Conservation (phyloP, 2,329 filamentous ascomycete species). For the Talaromyces sp. region DNA sequence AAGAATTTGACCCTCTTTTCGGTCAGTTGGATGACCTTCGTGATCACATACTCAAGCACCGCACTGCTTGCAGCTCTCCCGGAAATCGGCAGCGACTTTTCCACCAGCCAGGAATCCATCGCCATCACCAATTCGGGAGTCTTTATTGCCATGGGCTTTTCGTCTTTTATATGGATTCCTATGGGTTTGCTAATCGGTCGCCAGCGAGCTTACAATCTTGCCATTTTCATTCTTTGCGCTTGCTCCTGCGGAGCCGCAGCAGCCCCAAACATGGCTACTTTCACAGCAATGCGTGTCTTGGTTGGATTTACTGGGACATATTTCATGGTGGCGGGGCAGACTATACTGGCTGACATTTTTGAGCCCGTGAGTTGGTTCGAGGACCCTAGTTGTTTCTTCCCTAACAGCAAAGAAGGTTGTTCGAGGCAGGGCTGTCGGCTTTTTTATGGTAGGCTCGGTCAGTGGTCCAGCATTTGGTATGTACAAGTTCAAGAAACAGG, state of each 20-base stretch:
- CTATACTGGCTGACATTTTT: slow-evolving; percentile 34
- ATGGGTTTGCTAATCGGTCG: slow-evolving; percentile 22
- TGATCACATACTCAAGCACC: slow-evolving; percentile 38
- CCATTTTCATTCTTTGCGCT: slow-evolving; percentile 26
- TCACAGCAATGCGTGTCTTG: slow-evolving; percentile 30
- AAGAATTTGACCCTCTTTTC: slow-evolving; percentile 38
- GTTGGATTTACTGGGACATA: slow-evolving; percentile 32
- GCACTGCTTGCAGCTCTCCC: slow-evolving; percentile 34
- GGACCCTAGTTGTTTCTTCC: neutral
- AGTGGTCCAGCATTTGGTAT: slow-evolving; percentile 38
- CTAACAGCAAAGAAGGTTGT: slow-evolving; percentile 21
- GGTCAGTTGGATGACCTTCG: slow-evolving; percentile 37
- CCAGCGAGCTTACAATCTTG: slow-evolving; percentile 25
- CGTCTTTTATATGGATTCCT: slow-evolving; percentile 31
- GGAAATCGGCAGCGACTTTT: slow-evolving; percentile 35
- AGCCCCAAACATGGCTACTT: slow-evolving; percentile 26
- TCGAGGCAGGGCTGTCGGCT: slow-evolving; percentile 39
- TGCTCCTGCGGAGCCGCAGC: slow-evolving; percentile 28
- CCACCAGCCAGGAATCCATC: slow-evolving; percentile 28
- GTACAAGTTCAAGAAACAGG: neutral
- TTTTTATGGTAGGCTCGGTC: slow-evolving; percentile 39
- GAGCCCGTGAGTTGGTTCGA: slow-evolving; percentile 21
- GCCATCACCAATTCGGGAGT: slow-evolving; percentile 34
- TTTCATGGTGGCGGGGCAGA: slow-evolving; percentile 36
- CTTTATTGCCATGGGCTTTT: slow-evolving; percentile 33